These are phyloP conservation scores for Geranomyces michiganensis DNA, from an alignment of 192 early-diverging fungal genomes.

Conservation along the genomic window DNA sequence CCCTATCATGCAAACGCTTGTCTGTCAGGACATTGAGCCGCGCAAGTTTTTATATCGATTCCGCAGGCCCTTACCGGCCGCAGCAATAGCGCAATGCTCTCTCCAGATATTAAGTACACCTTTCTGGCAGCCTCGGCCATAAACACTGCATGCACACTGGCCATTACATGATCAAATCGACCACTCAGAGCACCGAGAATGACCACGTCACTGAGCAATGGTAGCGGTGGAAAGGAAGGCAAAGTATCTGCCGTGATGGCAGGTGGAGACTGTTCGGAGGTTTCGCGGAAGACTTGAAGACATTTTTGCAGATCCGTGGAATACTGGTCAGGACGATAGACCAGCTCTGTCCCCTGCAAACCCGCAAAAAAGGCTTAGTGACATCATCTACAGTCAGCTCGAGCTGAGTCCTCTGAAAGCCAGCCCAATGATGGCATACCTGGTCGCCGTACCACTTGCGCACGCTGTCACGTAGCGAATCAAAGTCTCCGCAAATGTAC, in stretches of 20 bases:
- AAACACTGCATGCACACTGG: conserved; percentile 74
- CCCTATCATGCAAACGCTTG: conserved; percentile 51
- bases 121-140: conserved; percentile 54
- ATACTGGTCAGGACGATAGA: conserved; percentile 50
- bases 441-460: conserved; percentile 65
- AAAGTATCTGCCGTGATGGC: not conserved
- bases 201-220: conserved; percentile 54
- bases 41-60: not conserved
- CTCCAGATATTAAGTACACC: conserved; percentile 69
- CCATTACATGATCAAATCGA: conserved; percentile 87
- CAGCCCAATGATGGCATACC: conserved; percentile 26
- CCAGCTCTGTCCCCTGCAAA: conserved; percentile 59
- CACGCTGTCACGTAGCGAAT: conserved; percentile 70
- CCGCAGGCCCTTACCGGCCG: conserved; percentile 60
- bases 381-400: too few relatives aligned
- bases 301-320: conserved; percentile 93
- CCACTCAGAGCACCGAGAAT: conserved; percentile 83
- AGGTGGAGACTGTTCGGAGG: not conserved
- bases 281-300: conserved; percentile 48
- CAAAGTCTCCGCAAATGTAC: conserved; percentile 83
- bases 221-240: not conserved
- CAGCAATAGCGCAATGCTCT: conserved; percentile 75
- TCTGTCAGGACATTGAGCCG: not conserved
- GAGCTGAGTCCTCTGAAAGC: too few relatives aligned
- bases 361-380: not conserved